phyloP scores from a whole-genome alignment of 2,329 filamentous ascomycete genomes.

The Paecilomyces niveus region DNA sequence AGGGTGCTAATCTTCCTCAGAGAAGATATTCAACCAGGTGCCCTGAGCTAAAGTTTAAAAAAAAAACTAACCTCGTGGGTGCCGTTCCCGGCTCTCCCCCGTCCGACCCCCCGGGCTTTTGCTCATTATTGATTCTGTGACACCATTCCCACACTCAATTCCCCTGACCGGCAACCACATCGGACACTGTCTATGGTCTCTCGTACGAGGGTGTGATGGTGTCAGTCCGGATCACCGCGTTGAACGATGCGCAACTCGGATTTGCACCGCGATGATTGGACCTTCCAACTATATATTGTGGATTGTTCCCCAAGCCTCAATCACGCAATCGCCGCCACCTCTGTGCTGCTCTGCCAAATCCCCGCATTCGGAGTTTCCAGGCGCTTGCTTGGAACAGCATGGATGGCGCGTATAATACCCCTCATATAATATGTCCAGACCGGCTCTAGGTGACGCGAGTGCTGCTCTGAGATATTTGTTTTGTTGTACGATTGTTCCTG shows the following conservation, averaged over 20 bases:
- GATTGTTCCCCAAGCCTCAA: neutral
- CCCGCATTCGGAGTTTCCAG: neutral
- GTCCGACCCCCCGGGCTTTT: too few species aligned
- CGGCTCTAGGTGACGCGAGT: neutral
- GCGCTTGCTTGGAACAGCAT: neutral
- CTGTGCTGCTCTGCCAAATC: neutral
- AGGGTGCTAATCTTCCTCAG: too few species aligned
- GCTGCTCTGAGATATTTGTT: neutral
- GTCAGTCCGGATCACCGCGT: too few species aligned
- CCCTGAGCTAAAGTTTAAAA: too few species aligned
- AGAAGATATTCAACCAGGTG: too few species aligned
- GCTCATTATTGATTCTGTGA: too few species aligned
- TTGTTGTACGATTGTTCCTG: neutral
- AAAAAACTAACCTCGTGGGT: too few species aligned
- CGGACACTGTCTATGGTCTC: too few species aligned
- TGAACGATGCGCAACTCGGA: neutral
- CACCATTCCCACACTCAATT: too few species aligned
- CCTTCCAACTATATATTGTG: neutral
- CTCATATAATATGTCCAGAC: neutral
- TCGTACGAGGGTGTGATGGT: too few species aligned
- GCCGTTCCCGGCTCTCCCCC: too few species aligned
- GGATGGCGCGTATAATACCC: neutral
- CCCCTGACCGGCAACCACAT: too few species aligned
- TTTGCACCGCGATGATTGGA: neutral
- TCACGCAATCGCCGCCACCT: neutral